phyloP scores from a whole-genome alignment of 768 basidiomycete species.

The Coprinopsis cinerea region DNA sequence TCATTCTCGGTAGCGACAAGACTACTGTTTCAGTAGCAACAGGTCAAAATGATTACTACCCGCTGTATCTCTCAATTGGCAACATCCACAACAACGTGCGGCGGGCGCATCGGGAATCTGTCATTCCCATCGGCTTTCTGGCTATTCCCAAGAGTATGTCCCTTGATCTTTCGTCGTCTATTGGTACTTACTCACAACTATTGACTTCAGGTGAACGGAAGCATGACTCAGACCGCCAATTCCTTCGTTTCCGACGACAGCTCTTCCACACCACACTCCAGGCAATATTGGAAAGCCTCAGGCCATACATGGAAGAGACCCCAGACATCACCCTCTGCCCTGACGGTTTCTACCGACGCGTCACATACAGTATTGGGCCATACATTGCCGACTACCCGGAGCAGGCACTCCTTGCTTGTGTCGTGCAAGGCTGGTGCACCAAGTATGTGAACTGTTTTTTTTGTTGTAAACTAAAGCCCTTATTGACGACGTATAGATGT shows the following conservation, averaged over 20 bases:
- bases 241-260: not conserved
- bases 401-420: slow-evolving; percentile 18
- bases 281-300: not conserved
- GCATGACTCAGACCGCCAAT: not conserved
- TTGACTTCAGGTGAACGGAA: not conserved
- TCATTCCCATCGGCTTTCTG: too few relatives aligned
- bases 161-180: not conserved
- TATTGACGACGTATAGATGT: slow-evolving; percentile 1
- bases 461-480: not conserved
- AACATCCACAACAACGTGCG: slow-evolving; percentile 25
- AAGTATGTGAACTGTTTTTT: slow-evolving; percentile 14
- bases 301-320: not conserved
- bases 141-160: not conserved
- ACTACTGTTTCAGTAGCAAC: slow-evolving; percentile 29
- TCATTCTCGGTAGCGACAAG: slow-evolving; percentile 27
- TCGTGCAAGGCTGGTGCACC: slow-evolving; percentile 23
- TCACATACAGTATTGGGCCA: slow-evolving; percentile 21
- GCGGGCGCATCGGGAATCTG: too few relatives aligned
- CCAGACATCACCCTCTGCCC: slow-evolving; percentile 12
- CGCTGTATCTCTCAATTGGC: slow-evolving; percentile 25
- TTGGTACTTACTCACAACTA: not conserved
- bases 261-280: not conserved
- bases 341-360: slow-evolving; percentile 21
- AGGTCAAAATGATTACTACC: slow-evolving; percentile 25
- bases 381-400: slow-evolving; percentile 28